A percentile compares a stretch with the other conserved stretches of the same genome.
These are phyloP conservation scores for Skeletonema potamos DNA, from an alignment of 108 stramenopile species.

Conservation along the genomic window DNA sequence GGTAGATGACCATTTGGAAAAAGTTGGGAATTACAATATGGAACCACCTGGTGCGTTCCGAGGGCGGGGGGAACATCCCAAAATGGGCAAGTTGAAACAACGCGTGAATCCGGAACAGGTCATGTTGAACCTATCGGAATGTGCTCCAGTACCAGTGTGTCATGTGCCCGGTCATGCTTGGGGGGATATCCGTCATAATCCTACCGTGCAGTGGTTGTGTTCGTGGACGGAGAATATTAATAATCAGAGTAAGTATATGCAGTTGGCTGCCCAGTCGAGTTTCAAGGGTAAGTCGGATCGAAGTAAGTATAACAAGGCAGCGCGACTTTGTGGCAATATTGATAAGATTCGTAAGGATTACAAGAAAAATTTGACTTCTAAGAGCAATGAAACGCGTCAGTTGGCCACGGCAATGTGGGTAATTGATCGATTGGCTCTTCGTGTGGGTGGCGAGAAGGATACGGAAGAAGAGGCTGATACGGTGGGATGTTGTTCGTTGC, in stretches of 20 bases:
- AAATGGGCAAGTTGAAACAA: conserved; percentile 97
- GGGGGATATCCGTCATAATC: conserved; percentile 95
- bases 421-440: conserved; percentile 98
- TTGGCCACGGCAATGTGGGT: conserved; percentile 99
- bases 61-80: conserved; percentile 98
- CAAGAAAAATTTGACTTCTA: conserved; percentile 83
- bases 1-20: conserved; percentile 98
- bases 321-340: conserved; percentile 94
- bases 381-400: conserved; percentile 80
- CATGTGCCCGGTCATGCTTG: conserved; percentile 95
- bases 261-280: conserved; percentile 93
- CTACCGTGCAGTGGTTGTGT: conserved; percentile 96
- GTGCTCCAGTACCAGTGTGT: conserved; percentile 89
- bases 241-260: conserved; percentile 97
- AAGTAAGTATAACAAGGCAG: conserved; percentile 98
- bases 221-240: conserved; percentile 99
- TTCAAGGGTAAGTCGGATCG: conserved; percentile 99
- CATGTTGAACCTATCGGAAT: conserved; percentile 82
- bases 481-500: conserved; percentile 98
- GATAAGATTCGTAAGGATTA: conserved; percentile 91
- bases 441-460: conserved; percentile 99
- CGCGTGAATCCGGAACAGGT: conserved; percentile 92
- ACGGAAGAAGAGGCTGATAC: conserved; percentile 99
- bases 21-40: conserved; percentile 89
- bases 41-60: conserved; percentile 99